Base-by-base conservation (phyloP, 768 basidiomycete genomes). In the Boletus rex-veris region DNA sequence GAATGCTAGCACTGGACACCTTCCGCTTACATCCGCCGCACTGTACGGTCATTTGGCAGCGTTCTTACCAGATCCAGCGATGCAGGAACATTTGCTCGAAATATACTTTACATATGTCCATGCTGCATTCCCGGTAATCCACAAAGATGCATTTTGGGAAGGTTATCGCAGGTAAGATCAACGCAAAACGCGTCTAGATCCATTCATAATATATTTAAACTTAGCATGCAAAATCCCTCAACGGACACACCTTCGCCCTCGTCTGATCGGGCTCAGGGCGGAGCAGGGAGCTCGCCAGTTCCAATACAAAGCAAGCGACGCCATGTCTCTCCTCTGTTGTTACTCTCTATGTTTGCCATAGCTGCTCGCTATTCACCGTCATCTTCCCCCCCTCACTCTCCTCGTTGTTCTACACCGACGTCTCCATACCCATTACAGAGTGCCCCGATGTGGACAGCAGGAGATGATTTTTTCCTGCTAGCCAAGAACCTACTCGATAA, bases 41-140 rank as follows among this genome's bases (percentile, higher is more conserved):
- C 54, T 65, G 18, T 70, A 67, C 7, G 74, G 70, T 16, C 77
- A 77, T 18, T 72, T 77, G 18, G 70, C 69, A 45, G 64, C 63
- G 12, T 64, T 72, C 9, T 67, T 93, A n/a, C 91, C 90, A 1
- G 75, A 80, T 19, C 68, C 64, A 5, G 69, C 74, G 4, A 73
- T 77, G 38, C 90, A 92, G 69, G 80, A 88, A 50, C 81, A 83
- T 45, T 74, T 94, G 12, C 69, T 95, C 3, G 77, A 84, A 36
- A 72, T 91, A 0, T 95, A 93, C 69, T 95, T 92, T 68, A 79
- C 80, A 3, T 83, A 88, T 63, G 90, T 94, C 5, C 92, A 95
- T 64, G 77, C 89, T 1, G 77, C 78, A 31, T 81, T 94, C 53
- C 92, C 92, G 0, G 75, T 95, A 54, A 70, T 93, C 15, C 84